Conservation (phyloP, 2,329 filamentous ascomycete genomes). For the Mollisia scopiformis region DNA sequence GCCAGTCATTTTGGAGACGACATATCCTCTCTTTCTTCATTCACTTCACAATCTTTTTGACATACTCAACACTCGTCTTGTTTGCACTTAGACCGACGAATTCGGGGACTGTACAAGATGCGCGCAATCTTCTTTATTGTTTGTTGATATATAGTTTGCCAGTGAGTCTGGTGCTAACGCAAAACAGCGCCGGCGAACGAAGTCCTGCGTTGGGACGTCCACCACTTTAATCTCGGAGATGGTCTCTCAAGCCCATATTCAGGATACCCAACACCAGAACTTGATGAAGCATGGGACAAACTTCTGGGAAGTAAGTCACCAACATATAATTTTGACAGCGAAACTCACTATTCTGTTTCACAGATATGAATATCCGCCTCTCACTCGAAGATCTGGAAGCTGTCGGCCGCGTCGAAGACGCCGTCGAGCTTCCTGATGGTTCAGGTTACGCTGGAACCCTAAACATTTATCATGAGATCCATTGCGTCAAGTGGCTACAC, state of each 20-base stretch:
- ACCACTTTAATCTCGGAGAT: not conserved
- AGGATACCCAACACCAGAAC: not conserved
- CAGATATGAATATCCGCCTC: not conserved
- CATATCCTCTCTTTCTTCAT: not conserved
- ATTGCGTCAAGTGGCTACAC: not conserved
- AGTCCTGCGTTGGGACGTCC: not conserved
- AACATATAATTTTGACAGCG: not conserved
- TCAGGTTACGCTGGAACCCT: not conserved
- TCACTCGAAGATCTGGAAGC: not conserved
- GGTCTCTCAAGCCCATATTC: not conserved
- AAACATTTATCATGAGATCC: not conserved
- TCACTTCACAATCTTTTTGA: not conserved
- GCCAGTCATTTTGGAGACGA: not conserved
- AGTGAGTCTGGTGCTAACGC: not conserved
- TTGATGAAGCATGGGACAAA: not conserved
- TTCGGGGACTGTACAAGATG: not conserved
- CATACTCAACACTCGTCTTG: not conserved
- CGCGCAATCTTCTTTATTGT: not conserved
- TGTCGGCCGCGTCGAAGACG: not conserved
- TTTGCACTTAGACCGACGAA: not conserved
- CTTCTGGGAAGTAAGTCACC: not conserved
- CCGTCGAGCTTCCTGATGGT: not conserved
- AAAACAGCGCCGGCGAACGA: not conserved
- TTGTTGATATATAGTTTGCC: not conserved
- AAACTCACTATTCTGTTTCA: not conserved